Evolutionary conservation across 805 yeast genomes (phyloP), one percentile per base, ranked within the genome.

Genomic region (Yamadazyma takamatsuzukensis): DNA sequence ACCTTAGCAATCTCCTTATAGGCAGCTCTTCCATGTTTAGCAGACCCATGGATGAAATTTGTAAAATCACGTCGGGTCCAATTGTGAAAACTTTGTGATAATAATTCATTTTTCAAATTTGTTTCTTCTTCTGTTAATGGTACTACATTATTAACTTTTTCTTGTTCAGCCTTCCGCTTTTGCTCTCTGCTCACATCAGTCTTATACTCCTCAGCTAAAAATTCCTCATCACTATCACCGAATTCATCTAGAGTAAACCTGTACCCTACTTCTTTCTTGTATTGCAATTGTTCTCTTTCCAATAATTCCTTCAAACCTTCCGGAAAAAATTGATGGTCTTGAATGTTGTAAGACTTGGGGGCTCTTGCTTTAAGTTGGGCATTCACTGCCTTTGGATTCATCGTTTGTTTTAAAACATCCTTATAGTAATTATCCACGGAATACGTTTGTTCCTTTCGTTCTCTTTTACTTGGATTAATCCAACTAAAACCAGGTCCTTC

Each of bases 1-100:
- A 77, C 72, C 16, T 63, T 53, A 1, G 83, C 65, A 24, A 84
- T 81, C 27, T 62, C 54, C 8, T 52, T 58, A 34, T 61, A 65
- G 22, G 72, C 64, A 7, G 67, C 61, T 27, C 85, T 66, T 0
- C 94, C 93, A 51, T 63, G 74, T 40, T 72, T 78, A 1, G 84
- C 85, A 49, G 79, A 70, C 7, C 79, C 78, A 47, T 80, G 88
- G 25, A 83, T 67, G 46, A 78, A 83, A 33, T 77, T 74, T 25
- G 85, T 72, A 46, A 83, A 81, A 48, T 84, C 94, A 39, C 93
- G 68, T 52, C 81, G 73, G 2, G 82, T 69, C 93, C 93, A 84
- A 30, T 66, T 66, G 12, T 69, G 71, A 52, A 81, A 83, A 3
- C 85, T 79, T 40, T 73, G 64, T 2, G 57, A 62, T n/a, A 82